Base-by-base conservation (phyloP, 2,329 filamentous ascomycete genomes). In the Epichloe sp. region DNA sequence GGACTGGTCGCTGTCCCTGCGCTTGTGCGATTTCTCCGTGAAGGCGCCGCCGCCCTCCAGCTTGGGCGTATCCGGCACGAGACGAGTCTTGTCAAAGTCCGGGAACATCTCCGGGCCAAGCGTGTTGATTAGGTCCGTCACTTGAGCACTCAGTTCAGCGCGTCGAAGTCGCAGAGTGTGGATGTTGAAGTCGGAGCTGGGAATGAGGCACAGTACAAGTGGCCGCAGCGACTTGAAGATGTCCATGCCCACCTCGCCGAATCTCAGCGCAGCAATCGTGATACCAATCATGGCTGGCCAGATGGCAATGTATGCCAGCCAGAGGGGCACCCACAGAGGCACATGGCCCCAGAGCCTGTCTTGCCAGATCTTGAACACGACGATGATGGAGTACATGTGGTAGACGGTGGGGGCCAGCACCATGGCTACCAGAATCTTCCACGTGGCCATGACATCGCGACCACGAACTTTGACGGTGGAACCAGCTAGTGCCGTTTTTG, bases 161-260 rank as follows among this genome's bases (percentile, higher is more conserved):
- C 93, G 82, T 54, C 80, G 76, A 57, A 79, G 71, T 52, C 88
- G 82, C 48, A 98, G 78, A 59, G 84, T 85, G 55, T 87, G 79
- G 47, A 98, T 80, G 52, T 85, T 88, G 70, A 90, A 95, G 65
- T 82, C 85, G 1, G 87, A 91, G 4, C 82, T 82, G 1, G 93
- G 93, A 60, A 86, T 85, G 61, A 97, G 77, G 57, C 87, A 93
- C 36, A 96, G 75, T 44, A 95, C 74, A 10, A 98, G 78, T 5
- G 93, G 93, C 10, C 88, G 81, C 15, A 98, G 77, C 0, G 91
- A 97, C 69, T 97, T 98, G 71, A 93, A 74, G 51, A 98, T 96
- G 63, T 98, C 93, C 89, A 98, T 96, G 49, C 91, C 93, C n/a
- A 95, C 85, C 70, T 98, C 93, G 45, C 93, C 93, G 58, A 97